These are phyloP conservation scores for Schwanniomyces polymorphus DNA, from an alignment of 805 yeast species.

Conservation along the genomic window DNA sequence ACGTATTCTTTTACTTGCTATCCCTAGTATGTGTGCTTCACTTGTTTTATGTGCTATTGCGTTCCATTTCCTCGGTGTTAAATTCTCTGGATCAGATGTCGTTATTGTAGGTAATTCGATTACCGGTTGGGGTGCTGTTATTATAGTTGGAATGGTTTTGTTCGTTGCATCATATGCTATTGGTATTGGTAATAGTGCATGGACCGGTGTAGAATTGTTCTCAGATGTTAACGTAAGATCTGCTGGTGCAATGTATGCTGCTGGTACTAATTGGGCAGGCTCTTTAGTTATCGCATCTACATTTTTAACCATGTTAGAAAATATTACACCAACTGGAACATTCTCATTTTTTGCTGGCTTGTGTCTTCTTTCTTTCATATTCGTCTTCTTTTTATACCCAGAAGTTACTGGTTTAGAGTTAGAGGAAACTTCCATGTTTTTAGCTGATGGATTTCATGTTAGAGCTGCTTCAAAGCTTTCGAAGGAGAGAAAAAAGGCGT, in stretches of 20 bases:
- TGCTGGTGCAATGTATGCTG: conserved; percentile 85
- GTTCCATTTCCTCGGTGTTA: conserved; percentile 78
- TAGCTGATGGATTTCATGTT: conserved; percentile 85
- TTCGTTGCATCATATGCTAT: conserved; percentile 90
- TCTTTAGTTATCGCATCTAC: conserved; percentile 88
- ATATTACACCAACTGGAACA: conserved; percentile 93
- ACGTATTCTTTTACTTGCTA: conserved; percentile 69
- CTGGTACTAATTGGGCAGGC: conserved; percentile 95
- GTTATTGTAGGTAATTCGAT: conserved; percentile 42
- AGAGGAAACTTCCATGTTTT: conserved; percentile 84
- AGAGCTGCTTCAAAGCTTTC: conserved; percentile 45
- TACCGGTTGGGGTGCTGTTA: conserved; percentile 83
- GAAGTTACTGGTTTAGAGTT: conserved; percentile 87
- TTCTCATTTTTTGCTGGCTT: conserved; percentile 87
- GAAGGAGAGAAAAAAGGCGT: conserved; percentile 29
- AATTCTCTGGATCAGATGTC: conserved; percentile 51
- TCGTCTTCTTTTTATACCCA: conserved; percentile 84
- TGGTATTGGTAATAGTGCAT: conserved; percentile 96
- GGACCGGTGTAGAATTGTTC: conserved; percentile 96
- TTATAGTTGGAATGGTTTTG: conserved; percentile 80
- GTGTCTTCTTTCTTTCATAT: conserved; percentile 66
- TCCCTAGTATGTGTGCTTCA: conserved; percentile 82
- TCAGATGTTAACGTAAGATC: conserved; percentile 90
- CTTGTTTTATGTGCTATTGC: conserved; percentile 84
- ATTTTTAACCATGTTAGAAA: conserved; percentile 89